Conservation (phyloP, 192 early-diverging fungal genomes). For the Gamsiella multidivaricata region DNA sequence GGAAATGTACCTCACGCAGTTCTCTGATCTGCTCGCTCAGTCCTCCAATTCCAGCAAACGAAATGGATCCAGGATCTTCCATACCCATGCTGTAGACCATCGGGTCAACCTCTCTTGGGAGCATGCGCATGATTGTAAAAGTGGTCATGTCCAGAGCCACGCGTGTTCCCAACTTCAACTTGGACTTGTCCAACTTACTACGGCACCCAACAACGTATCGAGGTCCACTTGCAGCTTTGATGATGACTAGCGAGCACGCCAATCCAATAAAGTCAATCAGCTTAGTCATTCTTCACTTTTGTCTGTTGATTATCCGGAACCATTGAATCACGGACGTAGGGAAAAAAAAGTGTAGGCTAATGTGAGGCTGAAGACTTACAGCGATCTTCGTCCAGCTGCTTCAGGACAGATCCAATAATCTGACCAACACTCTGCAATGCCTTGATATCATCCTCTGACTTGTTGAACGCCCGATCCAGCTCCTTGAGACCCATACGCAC, state of each 20-base stretch:
- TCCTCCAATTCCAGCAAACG: slow-evolving; percentile 98
- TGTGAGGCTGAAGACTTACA: too few species aligned
- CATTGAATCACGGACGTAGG: too few species aligned
- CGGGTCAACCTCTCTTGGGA: slow-evolving; percentile 98
- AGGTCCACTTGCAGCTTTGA: slow-evolving; percentile 96
- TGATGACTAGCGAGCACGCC: too few species aligned
- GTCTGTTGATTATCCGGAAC: too few species aligned
- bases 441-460: slow-evolving; percentile 98
- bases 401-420: slow-evolving; percentile 97
- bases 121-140: slow-evolving; percentile 98
- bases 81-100: slow-evolving; percentile 99
- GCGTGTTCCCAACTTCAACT: slow-evolving; percentile 94
- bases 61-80: slow-evolving; percentile 94
- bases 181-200: slow-evolving; percentile 92
- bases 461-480: slow-evolving; percentile 93
- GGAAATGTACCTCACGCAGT: slow-evolving; percentile 93
- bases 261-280: too few species aligned
- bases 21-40: slow-evolving; percentile 97
- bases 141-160: slow-evolving; percentile 99
- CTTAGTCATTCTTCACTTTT: too few species aligned
- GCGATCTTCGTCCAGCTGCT: slow-evolving; percentile 96
- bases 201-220: slow-evolving; percentile 99
- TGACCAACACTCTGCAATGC: slow-evolving; percentile 98
- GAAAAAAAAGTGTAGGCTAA: too few species aligned
- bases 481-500: slow-evolving; percentile 87